These are phyloP conservation scores for Paecilomyces dactylethromorphus DNA, from an alignment of 2,329 filamentous ascomycete genomes.

Conservation along the genomic window DNA sequence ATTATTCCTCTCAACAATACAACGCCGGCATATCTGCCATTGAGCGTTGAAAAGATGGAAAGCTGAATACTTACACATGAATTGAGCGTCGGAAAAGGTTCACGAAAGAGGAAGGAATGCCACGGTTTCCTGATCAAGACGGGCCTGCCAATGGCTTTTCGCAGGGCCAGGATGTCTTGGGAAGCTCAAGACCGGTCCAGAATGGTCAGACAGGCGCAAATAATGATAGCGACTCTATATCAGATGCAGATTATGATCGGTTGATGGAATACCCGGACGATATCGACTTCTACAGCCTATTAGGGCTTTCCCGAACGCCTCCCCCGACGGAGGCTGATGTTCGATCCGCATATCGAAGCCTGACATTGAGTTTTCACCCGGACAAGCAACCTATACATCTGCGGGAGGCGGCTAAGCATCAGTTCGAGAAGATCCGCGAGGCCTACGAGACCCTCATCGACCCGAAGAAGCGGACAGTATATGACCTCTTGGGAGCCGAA, in stretches of 20 bases:
- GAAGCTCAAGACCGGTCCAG: neutral
- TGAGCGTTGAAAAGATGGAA: slow-evolving; percentile 1
- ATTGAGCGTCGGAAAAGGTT: neutral
- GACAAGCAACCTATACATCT: slow-evolving; percentile 38
- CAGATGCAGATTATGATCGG: slow-evolving; percentile 20
- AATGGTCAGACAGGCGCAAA: neutral
- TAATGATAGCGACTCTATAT: neutral
- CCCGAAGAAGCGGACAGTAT: slow-evolving; percentile 34
- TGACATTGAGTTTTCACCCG: slow-evolving; percentile 39
- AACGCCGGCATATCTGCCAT: neutral
- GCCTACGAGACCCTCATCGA: slow-evolving; percentile 38
- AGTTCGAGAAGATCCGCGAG: slow-evolving; percentile 33
- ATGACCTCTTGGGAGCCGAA: slow-evolving; percentile 36
- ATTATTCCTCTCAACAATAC: neutral
- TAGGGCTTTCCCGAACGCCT: slow-evolving; percentile 32
- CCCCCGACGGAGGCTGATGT: slow-evolving; percentile 35
- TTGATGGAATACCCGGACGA: slow-evolving; percentile 24
- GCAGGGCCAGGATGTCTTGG: neutral
- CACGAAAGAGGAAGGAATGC: neutral
- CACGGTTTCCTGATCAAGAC: neutral
- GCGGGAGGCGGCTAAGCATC: slow-evolving; percentile 27
- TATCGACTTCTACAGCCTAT: slow-evolving; percentile 36
- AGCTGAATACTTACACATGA: neutral
- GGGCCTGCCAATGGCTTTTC: neutral
- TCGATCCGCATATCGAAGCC: slow-evolving; percentile 36